Conservation (phyloP, 345 rosid species). For the Populus nigra region DNA sequence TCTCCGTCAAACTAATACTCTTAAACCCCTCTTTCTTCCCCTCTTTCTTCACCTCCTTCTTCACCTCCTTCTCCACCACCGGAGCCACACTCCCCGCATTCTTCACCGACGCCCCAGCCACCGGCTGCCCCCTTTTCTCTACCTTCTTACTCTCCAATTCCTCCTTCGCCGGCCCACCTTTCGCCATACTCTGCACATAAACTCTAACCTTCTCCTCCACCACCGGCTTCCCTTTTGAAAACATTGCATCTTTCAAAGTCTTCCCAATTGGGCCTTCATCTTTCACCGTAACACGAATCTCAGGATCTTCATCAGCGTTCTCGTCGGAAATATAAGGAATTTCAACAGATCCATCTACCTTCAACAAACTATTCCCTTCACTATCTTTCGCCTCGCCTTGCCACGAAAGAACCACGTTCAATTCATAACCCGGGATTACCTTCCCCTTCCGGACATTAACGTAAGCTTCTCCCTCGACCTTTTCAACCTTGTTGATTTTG, state of each 20-base stretch:
- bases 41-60: conserved; percentile 41
- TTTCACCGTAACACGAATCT: conserved; percentile 61
- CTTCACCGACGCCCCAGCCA: conserved; percentile 1
- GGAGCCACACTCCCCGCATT: conserved; percentile 28
- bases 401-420: conserved; percentile 66
- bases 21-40: conserved; percentile 59
- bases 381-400: conserved; percentile 82
- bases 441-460: conserved; percentile 91
- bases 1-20: conserved; percentile 75
- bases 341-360: conserved; percentile 73
- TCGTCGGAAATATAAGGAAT: conserved; percentile 93
- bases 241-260: conserved; percentile 81
- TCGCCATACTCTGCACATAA: conserved; percentile 74
- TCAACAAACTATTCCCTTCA: conserved; percentile 55
- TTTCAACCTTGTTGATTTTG: conserved; percentile 59
- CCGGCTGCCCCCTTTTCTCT: conserved; percentile 40
- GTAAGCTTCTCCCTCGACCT: conserved; percentile 91
- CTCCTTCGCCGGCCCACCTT: conserved; percentile 80
- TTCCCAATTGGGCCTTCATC: conserved; percentile 77
- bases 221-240: conserved; percentile 62
- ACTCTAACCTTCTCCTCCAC: conserved; percentile 64
- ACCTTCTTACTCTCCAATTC: conserved; percentile 73
- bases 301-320: conserved; percentile 95
- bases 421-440: conserved; percentile 91
- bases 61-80: conserved; percentile 31